Evolutionary conservation across 2,329 filamentous ascomycete genomes (phyloP), one percentile per base, ranked within the genome.

Genomic region (Leptodontidium sp.): DNA sequence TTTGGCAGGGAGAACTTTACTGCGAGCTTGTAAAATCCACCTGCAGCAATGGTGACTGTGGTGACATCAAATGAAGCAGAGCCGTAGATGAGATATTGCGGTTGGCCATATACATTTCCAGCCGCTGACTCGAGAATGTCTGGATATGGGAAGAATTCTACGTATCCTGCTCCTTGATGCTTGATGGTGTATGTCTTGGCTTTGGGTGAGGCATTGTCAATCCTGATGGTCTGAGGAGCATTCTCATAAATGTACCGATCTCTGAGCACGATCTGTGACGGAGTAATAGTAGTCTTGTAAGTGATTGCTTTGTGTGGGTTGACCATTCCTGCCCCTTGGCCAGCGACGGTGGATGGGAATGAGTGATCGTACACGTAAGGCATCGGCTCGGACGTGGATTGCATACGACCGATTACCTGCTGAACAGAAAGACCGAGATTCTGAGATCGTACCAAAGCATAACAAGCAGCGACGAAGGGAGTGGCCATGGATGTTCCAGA

Each of bases 401-500:
- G 77, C 11, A 81, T 70, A 6, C 76, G 72, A 15, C 72, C 67
- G 24, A 75, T 64, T 35, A 81, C 76, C 53, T 80, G 74, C 0
- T 69, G 62, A 1, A 77, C 66, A 0, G 72, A 76, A 2, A 77
- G 59, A 4, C 71, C 57, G 0, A 78, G 79, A 53, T 74, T 74
- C 38, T 75, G 75, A 1, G 75, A 79, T 64, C 80, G 81, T 9
- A 81, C 70, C 7, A 81, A 75, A 7, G 79, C 80, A 43, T 78
- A 80, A 5, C 74, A 77, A 7, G 74, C 79, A 21, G 78, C 73
- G 0, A 79, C 68, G 61, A 76, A 80, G 0, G 80, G 80, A 0
- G 78, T 78, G 0, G 79, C 76, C 80, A 81, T 81, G 6, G 78
- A 80, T 1, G 80, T 81, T 1, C 79, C 80, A 2, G 76, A 77